Base-by-base conservation (phyloP, 2,329 filamentous ascomycete species). In the Cladorrhinum sp. region DNA sequence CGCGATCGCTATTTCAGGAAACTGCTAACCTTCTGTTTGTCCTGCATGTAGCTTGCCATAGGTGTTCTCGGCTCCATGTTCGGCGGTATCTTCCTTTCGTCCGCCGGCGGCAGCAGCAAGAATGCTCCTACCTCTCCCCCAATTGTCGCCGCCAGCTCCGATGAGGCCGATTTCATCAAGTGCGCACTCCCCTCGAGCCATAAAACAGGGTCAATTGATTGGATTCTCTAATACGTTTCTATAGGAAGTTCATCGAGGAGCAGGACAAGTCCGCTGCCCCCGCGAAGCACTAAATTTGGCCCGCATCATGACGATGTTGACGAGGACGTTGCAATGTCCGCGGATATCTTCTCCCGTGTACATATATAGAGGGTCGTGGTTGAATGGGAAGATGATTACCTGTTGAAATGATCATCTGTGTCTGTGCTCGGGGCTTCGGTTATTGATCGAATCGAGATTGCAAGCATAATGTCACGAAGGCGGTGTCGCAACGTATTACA, bases 131-230 rank as follows among this genome's bases (percentile, higher is more conserved):
- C 79, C 61, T 73, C 80, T 54, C 84, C 84, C 64, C 84, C 84
- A 55, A 84, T 86, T 78, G 85, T 86, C 74, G 84, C 84, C 62
- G 80, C 81, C 56, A 84, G 79, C 76, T 78, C 82, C 69, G 84
- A 85, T 71, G 84, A 86, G 78, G 82, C 80, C 74, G 82, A 85
- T 72, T 86, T 86, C 75, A 85, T 86, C 79, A 84, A 85, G 84
- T 86, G 74, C 77, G 81, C 71, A n/a, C 41, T 18, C n/a, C 18
- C 41, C 41, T 18, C 41, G 7, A 18, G n/a, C 45, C 12, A 16
- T 51, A 10, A 23, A n/a, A n/a, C n/a, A n/a, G n/a, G 9, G 38
- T 60, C 55, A 5, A 4, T n/a, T 63, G 27, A 53, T 56, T 52
- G 56, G 25, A 20, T 25, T 49, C 29, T 62, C 65, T 67, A 54